Base-by-base conservation (phyloP, 2,329 filamentous ascomycete genomes). In the Zasmidium citrigriseum region DNA sequence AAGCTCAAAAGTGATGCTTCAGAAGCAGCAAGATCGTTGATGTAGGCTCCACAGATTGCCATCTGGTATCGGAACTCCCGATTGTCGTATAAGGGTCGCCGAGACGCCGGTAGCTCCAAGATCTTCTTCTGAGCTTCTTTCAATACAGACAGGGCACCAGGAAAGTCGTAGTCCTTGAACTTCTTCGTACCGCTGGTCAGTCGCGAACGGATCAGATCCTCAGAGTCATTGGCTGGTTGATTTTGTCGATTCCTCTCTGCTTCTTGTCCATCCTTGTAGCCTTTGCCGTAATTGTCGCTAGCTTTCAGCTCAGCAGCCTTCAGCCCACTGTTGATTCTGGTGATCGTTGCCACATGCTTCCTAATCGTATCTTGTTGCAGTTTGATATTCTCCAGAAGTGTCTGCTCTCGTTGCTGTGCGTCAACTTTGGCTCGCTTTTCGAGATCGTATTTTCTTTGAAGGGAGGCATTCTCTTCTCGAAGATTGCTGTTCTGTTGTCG, bases 1-100 rank as follows among this genome's bases (percentile, higher is more conserved):
- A 53, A 53, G 18, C 22, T 14, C 11, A 20, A 29, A 34, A 59
- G 41, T 4, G 57, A 44, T 18, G 38, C 14, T 24, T 48, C 54
- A 7, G 57, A 52, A 14, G 53, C 34, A 16, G 54, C 57, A 14
- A 59, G 51, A 23, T 59, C 57, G n/a, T 51, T 47, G 41, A 55
- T 52, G 14, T 59, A 59, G 11, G 57, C 57, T 11, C 52, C 24
- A 25, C 29, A 46, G 20, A 59, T 34, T 38, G 57, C 57, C 12
- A 55, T 29, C 18, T 54, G 52, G 25, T 59, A 59, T 18, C 51
- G 57, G 9, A 59, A 20, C 24, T 52, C 34, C 10, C 46, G 24
- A 16, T 44, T 59, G n/a, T 55, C 48, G 47, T 51, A 55, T 25
- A 49, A 25, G 2, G 38, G 46, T n/a, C 52, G 23, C n/a, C 57